Evolutionary conservation across 495 filamentous ascomycete genomes (phyloP).

Genomic region (Lophiostoma macrostomum): DNA sequence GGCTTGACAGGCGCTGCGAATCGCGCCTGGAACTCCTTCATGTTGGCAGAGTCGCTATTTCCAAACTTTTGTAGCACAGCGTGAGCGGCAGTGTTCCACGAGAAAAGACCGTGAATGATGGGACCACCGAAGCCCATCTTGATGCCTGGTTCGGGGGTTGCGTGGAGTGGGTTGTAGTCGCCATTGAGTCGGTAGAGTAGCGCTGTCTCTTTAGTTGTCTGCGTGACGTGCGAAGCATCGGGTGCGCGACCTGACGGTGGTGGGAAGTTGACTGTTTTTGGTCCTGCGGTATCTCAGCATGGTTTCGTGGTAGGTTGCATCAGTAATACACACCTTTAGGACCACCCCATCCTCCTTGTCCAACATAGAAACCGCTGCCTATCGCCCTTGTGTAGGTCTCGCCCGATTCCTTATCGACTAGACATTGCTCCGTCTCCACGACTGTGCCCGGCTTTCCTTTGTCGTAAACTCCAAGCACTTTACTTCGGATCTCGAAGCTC

Average conservation of each 20-base stretch:
- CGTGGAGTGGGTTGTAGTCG: constrained; percentile 89
- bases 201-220: constrained; percentile 66
- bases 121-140: constrained; percentile 88
- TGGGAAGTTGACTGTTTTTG: constrained; percentile 68
- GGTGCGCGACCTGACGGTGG: constrained; percentile 68
- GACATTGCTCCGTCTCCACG: constrained; percentile 72
- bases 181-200: constrained; percentile 72
- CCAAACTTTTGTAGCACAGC: constrained; percentile 69
- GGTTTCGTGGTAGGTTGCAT: not conserved
- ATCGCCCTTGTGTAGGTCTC: constrained; percentile 70
- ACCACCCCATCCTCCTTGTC: constrained; percentile 83
- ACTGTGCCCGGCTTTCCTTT: constrained; percentile 84
- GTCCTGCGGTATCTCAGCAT: constrained; percentile 45
- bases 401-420: constrained; percentile 66
- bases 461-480: constrained; percentile 85
- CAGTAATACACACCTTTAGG: constrained; percentile 63
- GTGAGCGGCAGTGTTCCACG: constrained; percentile 78
- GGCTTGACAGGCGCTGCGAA: constrained; percentile 82
- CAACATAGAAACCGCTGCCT: constrained; percentile 73
- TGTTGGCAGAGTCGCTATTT: constrained; percentile 69
- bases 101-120: constrained; percentile 85
- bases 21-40: constrained; percentile 82
- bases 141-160: constrained; percentile 73
- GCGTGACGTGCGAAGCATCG: constrained; percentile 67
- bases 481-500: constrained; percentile 72